Base-by-base conservation (phyloP, 306 rosid species). In the apple (Malus domestica) region DNA sequence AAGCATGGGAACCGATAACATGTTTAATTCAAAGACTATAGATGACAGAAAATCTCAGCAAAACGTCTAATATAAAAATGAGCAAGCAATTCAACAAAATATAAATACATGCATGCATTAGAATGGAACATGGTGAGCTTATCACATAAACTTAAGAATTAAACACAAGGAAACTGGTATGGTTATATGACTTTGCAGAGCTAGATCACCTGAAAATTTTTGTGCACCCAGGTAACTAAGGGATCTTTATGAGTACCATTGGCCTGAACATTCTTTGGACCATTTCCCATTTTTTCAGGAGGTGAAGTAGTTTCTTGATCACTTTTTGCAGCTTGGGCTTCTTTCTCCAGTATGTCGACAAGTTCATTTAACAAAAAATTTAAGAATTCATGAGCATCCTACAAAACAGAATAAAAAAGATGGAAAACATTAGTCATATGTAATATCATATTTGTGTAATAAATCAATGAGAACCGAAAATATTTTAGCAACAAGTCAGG, bases 331-430 rank as follows among this genome's bases (percentile, higher is more conserved):
- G 96, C 88, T 75, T 90, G 96, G 70, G 97, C 89, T 87, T 96
- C 99, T 88, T 93, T 96, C 86, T 96, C 99, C 93, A 96, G 87
- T 80, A 93, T 96, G 85, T 96, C 99, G 7, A 96, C 99, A 77
- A 96, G 99, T 84, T 96, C 97, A 73, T 96, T 96, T 70, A 96
- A 90, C 91, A 96, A 93, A 82, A 92, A 96, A 86, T 96, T 96
- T 90, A 96, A 85, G 89, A 96, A 96, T 74, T 96, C 99, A 19
- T 96, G 99, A 67, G 99, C 99, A 87, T 96, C 99, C 99, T 96
- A 83, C 80, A 80, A 51, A 30, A 73, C 86, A 76, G 73, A 82
- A 83, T 52, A 22, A 72, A 75, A 42, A 77, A 74, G 54, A 79
- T 32, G 59, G 10, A 77, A 5, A 8, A 71, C 40, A 73, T 32